Percentiles rank a stretch among this genome's conserved stretches.
Evolutionary conservation across 495 filamentous ascomycete species (phyloP).

Genomic region (Penicillium goetzii): DNA sequence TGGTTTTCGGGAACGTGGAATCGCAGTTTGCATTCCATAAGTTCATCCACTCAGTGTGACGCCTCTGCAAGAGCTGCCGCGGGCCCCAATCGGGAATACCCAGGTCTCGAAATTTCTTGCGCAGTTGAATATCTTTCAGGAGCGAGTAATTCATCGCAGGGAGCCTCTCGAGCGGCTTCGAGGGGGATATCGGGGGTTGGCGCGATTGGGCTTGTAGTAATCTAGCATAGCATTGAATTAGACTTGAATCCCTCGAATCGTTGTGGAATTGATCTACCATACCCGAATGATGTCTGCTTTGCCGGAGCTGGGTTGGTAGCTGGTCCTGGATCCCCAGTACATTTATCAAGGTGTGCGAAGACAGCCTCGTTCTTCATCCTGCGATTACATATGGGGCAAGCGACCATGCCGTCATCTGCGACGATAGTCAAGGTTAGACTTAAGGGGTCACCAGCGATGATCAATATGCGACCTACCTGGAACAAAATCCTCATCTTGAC

Average conservation of each 20-base stretch:
- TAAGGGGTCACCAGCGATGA: conserved; percentile 11
- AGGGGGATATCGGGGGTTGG: conserved; percentile 15
- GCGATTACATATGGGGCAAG: conserved; percentile 78
- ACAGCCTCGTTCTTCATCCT: conserved; percentile 78
- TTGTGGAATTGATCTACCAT: conserved; percentile 15
- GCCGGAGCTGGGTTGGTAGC: conserved; percentile 18
- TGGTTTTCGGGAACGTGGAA: conserved; percentile 68
- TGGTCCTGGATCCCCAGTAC: conserved; percentile 26
- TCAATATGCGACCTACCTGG: conserved; percentile 20
- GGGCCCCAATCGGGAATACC: conserved; percentile 76
- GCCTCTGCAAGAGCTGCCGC: conserved; percentile 67
- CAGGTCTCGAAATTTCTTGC: conserved; percentile 78
- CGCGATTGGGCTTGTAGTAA: conserved; percentile 28
- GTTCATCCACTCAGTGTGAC: conserved; percentile 93
- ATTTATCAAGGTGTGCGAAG: conserved; percentile 76
- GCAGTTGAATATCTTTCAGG: conserved; percentile 72
- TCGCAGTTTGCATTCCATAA: conserved; percentile 98
- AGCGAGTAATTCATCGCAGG: conserved; percentile 80
- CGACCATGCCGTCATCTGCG: conserved; percentile 73
- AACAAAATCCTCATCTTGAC: conserved; percentile 45
- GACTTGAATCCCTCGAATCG: conserved; percentile 7
- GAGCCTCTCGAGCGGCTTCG: conserved; percentile 60
- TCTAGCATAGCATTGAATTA: conserved; percentile 25
- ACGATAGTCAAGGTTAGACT: conserved; percentile 31
- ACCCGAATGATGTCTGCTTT: conserved; percentile 38